Evolutionary conservation across 2,329 filamentous ascomycete genomes (phyloP).

Genomic region (Coniochaeta hoffmannii): DNA sequence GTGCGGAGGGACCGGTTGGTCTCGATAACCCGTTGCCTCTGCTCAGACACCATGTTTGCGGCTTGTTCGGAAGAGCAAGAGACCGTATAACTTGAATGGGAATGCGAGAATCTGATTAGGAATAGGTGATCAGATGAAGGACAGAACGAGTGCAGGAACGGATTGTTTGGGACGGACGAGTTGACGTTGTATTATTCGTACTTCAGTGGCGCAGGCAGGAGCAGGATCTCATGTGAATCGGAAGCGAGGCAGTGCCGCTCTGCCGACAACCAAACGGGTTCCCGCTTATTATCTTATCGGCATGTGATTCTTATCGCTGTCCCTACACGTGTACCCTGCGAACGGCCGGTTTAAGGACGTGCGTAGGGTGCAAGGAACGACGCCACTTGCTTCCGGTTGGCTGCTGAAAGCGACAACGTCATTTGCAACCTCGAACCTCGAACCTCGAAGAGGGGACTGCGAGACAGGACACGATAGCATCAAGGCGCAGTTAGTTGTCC

Average conservation of each 20-base stretch:
- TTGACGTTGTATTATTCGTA: not conserved
- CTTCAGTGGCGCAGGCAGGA: not conserved
- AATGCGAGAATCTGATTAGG: not conserved
- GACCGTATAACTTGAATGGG: not conserved
- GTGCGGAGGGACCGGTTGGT: constrained; percentile 79
- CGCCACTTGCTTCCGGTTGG: not conserved
- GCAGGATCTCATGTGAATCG: not conserved
- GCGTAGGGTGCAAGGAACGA: too few relatives aligned
- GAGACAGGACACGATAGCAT: not conserved
- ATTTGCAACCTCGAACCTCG: not conserved
- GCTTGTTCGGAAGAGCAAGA: not conserved
- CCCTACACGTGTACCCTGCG: not conserved
- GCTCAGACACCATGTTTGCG: constrained; percentile 34
- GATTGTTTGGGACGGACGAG: not conserved
- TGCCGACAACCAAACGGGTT: not conserved
- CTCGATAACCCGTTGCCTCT: constrained; percentile 55
- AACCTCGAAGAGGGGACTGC: not conserved
- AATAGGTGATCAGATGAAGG: not conserved
- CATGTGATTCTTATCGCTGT: not conserved
- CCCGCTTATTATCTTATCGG: not conserved
- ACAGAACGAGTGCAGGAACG: not conserved
- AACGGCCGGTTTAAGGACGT: too few relatives aligned
- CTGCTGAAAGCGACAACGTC: not conserved
- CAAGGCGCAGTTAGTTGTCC: not conserved
- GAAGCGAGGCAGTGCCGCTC: not conserved